These are phyloP conservation scores for Plasmodium chabaudi DNA, from an alignment of 169 alveolate species.

Conservation along the genomic window DNA sequence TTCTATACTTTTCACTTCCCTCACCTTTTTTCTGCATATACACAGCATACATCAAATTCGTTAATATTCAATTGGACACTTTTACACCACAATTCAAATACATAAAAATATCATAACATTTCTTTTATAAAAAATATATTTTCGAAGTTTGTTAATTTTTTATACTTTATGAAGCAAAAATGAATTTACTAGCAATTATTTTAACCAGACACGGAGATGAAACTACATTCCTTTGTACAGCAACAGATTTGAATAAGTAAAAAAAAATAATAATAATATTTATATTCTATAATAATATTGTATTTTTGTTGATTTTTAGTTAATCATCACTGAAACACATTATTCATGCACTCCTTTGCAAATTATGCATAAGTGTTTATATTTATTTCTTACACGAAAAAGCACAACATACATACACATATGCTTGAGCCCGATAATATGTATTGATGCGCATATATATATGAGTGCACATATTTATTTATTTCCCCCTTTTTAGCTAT, in stretches of 20 bases:
- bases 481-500: constrained; percentile 39
- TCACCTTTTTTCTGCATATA: no score
- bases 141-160: no score
- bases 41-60: no score
- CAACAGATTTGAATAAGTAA: constrained; percentile 59
- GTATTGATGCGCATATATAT: neutral
- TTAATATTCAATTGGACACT: no score
- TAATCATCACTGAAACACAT: neutral
- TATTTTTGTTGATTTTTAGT: neutral
- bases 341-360: no score
- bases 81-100: no score
- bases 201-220: constrained; percentile 69
- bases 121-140: no score
- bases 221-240: constrained; percentile 66
- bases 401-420: neutral
- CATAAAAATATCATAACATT: no score
- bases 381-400: neutral
- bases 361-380: no score
- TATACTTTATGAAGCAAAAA: neutral
- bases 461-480: neutral
- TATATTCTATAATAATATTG: neutral
- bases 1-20: no score
- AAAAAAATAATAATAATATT: constrained; percentile 9
- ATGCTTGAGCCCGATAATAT: neutral
- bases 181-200: constrained; percentile 74